A percentile compares a stretch with the other conserved stretches of the same genome.
Evolutionary conservation across 495 filamentous ascomycete species (phyloP).

Genomic region (Melanomma pulvis-pyrius): DNA sequence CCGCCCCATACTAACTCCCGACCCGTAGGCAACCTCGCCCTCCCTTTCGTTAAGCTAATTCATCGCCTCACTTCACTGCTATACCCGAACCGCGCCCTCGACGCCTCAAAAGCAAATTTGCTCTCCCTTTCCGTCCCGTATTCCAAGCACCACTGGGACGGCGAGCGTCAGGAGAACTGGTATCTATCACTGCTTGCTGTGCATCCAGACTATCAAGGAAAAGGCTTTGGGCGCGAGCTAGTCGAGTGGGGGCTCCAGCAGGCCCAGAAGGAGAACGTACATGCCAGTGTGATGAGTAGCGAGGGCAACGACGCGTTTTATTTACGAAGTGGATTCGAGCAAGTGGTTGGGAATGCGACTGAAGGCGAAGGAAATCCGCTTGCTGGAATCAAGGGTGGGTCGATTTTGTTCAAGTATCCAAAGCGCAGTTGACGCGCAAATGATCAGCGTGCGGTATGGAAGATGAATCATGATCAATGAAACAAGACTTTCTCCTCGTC

Average conservation of each 20-base stretch:
- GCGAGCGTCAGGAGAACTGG: slow-evolving; percentile 11
- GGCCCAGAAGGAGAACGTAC: slow-evolving; percentile 20
- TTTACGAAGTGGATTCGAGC: slow-evolving; percentile 18
- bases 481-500: background rate
- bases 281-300: slow-evolving; percentile 24
- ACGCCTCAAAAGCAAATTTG: slow-evolving; percentile 9
- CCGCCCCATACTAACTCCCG: background rate
- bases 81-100: slow-evolving; percentile 21
- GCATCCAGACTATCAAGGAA: slow-evolving; percentile 26
- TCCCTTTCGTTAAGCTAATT: background rate
- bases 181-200: slow-evolving; percentile 27
- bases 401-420: slow-evolving; percentile 23
- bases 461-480: background rate
- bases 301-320: slow-evolving; percentile 20
- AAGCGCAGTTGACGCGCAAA: background rate
- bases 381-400: slow-evolving; percentile 10
- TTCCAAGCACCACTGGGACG: slow-evolving; percentile 22
- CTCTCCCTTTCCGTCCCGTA: slow-evolving; percentile 4
- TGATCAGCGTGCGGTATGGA: background rate
- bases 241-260: slow-evolving; percentile 24
- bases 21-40: background rate
- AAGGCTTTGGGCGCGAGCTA: slow-evolving; percentile 16
- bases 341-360: slow-evolving; percentile 12
- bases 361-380: slow-evolving; percentile 31
- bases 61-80: slow-evolving; percentile 7